These are phyloP conservation scores for Fusarium ramigenum DNA, from an alignment of 2,329 filamentous ascomycete genomes.

Conservation along the genomic window DNA sequence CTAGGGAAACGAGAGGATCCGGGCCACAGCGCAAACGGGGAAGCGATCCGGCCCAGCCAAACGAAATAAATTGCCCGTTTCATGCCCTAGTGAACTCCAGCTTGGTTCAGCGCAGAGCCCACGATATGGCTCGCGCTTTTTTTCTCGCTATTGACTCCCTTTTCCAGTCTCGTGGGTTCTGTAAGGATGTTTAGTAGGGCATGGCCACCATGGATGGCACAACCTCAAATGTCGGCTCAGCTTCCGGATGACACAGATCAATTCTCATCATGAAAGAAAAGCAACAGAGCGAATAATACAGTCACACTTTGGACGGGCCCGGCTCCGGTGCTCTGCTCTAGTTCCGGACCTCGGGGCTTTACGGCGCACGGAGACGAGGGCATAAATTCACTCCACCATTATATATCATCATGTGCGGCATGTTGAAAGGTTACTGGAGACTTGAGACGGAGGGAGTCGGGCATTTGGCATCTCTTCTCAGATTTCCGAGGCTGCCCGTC, in stretches of 20 bases:
- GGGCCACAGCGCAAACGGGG: slow-evolving; percentile 36
- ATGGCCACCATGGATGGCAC: neutral
- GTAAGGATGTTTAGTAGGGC: slow-evolving; percentile 8
- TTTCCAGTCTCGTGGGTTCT: slow-evolving; percentile 30
- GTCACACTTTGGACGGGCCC: neutral
- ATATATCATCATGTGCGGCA: slow-evolving; percentile 29
- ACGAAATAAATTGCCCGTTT: slow-evolving; percentile 41
- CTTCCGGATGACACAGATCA: slow-evolving; percentile 23
- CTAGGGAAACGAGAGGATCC: slow-evolving; percentile 38
- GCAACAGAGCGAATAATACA: neutral
- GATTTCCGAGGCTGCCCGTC: slow-evolving; percentile 13
- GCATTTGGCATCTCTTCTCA: neutral
- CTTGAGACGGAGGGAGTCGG: slow-evolving; percentile 19
- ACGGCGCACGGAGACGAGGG: slow-evolving; percentile 17
- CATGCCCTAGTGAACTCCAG: slow-evolving; percentile 29
- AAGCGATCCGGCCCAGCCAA: slow-evolving; percentile 40
- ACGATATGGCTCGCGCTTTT: slow-evolving; percentile 35
- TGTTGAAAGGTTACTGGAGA: slow-evolving; percentile 13
- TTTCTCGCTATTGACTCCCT: slow-evolving; percentile 25
- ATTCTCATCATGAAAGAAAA: slow-evolving; percentile 3
- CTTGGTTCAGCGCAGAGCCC: slow-evolving; percentile 31
- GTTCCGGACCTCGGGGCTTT: slow-evolving; percentile 28
- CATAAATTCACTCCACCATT: slow-evolving; percentile 14
- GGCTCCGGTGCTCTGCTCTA: slow-evolving; percentile 6
- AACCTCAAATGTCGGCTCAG: slow-evolving; percentile 29